Evolutionary conservation across 2,329 filamentous ascomycete species (phyloP), one percentile per base, ranked within the genome.

Genomic region (Penicillium sp.): DNA sequence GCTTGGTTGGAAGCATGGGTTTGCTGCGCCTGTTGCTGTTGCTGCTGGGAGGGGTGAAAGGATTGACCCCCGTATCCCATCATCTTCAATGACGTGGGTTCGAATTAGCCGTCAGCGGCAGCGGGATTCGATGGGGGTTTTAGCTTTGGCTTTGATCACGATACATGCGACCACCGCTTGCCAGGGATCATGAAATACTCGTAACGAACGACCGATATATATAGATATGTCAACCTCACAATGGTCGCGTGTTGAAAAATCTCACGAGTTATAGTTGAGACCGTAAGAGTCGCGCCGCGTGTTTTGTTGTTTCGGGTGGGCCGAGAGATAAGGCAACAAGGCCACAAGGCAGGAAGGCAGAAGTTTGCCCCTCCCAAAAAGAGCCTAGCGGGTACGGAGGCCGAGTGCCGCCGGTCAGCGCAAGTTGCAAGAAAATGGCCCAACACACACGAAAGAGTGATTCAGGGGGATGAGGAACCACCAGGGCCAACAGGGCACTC

Each of bases 51-150:
- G 43, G 65, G 64, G 52, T 71, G 64, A 51, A 69, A 72, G 23
- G 64, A 60, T 53, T 69, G 69, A 54, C 70, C 69, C 52, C 69
- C 69, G 64, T 72, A 73, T 52, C 67, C 68, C 71, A 74, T 74
- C 71, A 74, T 74, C 50, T 68, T 73, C 46, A 57, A 45, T 55
- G 53, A 66, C 35, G 52, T 55, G 50, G 43, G 47, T 50, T 47
- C 54, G 50, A 42, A 46, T 59, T 59, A 49, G 54, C 55, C 55
- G 55, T 58, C 54, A 63, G 62, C 62, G 60, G 59, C 47, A 57
- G 51, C 56, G 29, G 45, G 43, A 58, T 39, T 51, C 33, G 47
- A 60, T 31, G 33, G 37, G 29, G 27, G 49, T 37, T 39, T 37
- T 44, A 33, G 39, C 37, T 55, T 52, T 44, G 47, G n/a, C 4